phyloP scores from a whole-genome alignment of 2,329 filamentous ascomycete genomes.

The Colletotrichum endophyticum region DNA sequence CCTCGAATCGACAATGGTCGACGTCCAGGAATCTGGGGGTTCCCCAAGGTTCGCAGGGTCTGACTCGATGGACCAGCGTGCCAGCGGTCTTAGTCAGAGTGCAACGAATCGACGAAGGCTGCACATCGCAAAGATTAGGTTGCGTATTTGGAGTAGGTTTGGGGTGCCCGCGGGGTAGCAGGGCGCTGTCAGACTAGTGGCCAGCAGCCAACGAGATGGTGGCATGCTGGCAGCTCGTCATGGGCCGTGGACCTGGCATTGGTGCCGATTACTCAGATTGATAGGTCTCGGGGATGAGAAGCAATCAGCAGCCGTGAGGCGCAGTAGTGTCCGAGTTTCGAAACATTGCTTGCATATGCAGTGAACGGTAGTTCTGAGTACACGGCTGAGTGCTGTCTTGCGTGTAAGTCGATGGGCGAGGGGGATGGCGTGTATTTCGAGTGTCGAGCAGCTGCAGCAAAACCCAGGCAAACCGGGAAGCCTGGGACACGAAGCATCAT shows the following conservation, averaged over 20 bases:
- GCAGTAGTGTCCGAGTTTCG: not conserved
- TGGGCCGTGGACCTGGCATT: not conserved
- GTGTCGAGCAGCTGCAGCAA: not conserved
- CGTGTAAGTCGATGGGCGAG: not conserved
- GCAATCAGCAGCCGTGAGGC: not conserved
- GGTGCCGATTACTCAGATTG: not conserved
- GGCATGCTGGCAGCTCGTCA: not conserved
- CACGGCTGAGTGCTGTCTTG: not conserved
- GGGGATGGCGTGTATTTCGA: not conserved
- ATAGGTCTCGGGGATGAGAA: not conserved
- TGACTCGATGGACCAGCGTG: not conserved
- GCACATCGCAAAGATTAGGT: not conserved
- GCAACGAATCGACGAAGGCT: not conserved
- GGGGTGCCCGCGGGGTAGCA: not conserved
- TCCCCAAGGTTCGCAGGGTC: not conserved
- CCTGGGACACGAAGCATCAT: not conserved
- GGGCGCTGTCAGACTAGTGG: not conserved
- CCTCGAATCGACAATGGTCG: not conserved
- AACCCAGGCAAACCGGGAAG: not conserved
- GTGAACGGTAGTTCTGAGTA: not conserved
- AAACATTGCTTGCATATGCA: not conserved
- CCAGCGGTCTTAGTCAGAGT: not conserved
- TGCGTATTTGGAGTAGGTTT: not conserved
- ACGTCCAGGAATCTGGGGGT: not conserved
- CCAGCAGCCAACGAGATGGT: not conserved